phyloP scores from a whole-genome alignment of 2,329 filamentous ascomycete species.

The Neoscytalidium dimidiatum region DNA sequence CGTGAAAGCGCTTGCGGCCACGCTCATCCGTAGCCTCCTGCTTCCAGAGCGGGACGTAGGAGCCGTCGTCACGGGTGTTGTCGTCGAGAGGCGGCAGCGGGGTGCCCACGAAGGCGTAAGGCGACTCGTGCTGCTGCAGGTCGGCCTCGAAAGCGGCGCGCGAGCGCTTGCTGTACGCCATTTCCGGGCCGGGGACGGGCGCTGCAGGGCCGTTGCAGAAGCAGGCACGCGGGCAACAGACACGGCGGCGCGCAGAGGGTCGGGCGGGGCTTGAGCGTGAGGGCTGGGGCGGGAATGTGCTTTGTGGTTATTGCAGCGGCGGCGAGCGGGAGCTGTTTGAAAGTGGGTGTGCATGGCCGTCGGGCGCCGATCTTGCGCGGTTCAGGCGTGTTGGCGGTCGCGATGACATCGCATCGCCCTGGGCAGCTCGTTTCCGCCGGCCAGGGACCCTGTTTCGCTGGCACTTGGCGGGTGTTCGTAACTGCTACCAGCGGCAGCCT shows the following conservation, averaged over 20 bases:
- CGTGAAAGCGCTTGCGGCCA: constrained; percentile 87
- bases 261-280: not conserved
- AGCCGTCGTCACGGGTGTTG: constrained; percentile 81
- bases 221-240: not conserved
- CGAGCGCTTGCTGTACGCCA: constrained; percentile 66
- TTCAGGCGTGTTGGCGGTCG: constrained; percentile 5
- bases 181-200: not conserved
- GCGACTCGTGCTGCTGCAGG: constrained; percentile 64
- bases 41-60: constrained; percentile 95
- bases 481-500: not conserved
- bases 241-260: constrained; percentile 1
- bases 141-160: constrained; percentile 78
- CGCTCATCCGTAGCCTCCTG: constrained; percentile 94
- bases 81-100: constrained; percentile 77
- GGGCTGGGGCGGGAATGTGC: not conserved
- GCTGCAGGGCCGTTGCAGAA: not conserved
- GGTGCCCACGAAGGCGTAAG: constrained; percentile 80
- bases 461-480: constrained; percentile 7
- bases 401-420: constrained; percentile 2
- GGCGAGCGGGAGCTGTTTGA: not conserved
- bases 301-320: not conserved
- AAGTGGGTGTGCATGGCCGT: not conserved
- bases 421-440: constrained; percentile 13
- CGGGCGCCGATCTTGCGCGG: constrained; percentile 11
- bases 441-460: constrained; percentile 14